Evolutionary conservation across 2,329 filamentous ascomycete genomes (phyloP).

Genomic region (Colletotrichum limetticola): DNA sequence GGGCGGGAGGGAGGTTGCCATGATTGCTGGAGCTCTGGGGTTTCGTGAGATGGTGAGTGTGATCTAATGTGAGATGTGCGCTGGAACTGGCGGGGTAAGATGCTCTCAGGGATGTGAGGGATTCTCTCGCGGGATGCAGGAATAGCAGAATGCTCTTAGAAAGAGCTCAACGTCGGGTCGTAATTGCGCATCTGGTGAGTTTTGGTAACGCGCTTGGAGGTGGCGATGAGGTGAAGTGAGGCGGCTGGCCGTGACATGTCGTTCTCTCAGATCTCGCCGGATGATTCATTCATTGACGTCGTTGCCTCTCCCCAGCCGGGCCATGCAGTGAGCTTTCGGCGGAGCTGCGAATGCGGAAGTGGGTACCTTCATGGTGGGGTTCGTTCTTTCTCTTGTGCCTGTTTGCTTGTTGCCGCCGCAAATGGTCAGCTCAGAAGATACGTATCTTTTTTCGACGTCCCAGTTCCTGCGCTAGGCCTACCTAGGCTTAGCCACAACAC

Average conservation of each 20-base stretch:
- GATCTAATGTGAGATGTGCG: neutral
- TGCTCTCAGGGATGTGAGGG: neutral
- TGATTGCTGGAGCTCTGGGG: slow-evolving; percentile 36
- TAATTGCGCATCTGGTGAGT: neutral
- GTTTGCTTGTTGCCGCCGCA: neutral
- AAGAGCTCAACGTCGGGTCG: neutral
- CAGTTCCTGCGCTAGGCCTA: neutral
- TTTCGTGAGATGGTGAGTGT: neutral
- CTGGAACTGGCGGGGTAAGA: neutral
- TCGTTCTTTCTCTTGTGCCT: neutral
- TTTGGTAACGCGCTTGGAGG: neutral
- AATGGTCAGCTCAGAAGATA: neutral
- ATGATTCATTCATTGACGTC: slow-evolving; percentile 52
- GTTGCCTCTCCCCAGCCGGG: slow-evolving; percentile 5
- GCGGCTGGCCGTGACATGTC: neutral
- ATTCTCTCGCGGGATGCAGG: neutral
- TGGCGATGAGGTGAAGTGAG: neutral
- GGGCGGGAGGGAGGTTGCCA: slow-evolving; percentile 67
- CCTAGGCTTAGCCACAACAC: neutral
- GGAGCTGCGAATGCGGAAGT: slow-evolving; percentile 20
- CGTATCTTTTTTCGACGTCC: neutral
- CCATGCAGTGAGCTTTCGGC: slow-evolving; percentile 7
- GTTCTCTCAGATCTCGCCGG: slow-evolving; percentile 44
- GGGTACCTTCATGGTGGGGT: slow-evolving; percentile 4
- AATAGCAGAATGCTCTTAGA: neutral